Base-by-base conservation (phyloP, 495 filamentous ascomycete species). In the Xylaria castorea region DNA sequence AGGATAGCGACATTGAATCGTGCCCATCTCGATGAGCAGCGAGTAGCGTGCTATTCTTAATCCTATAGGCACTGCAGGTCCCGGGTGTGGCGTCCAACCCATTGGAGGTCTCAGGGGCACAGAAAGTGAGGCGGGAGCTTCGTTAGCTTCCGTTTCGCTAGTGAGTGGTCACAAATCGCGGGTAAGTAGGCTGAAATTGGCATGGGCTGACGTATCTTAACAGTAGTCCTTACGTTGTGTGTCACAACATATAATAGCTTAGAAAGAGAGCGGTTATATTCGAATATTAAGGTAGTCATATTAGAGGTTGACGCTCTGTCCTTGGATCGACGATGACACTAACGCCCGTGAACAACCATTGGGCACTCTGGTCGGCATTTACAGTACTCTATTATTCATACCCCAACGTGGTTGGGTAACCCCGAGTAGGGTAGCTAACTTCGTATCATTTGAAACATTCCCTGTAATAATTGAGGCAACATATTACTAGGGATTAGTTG, bases 111-210 rank as follows among this genome's bases (percentile, higher is more conserved):
- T 60, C 16, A n/a, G 36, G 57, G 57, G 38, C 38, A 42, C 38
- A 42, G 25, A 25, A 55, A 16, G n/a, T 55, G 51, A 55, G 57
- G 34, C 57, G 57, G 57, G 57, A 60, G 57, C 57, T 38, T 60
- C 16, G 34, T 60, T 60, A 60, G 57, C 57, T 60, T 38, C 57
- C 57, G 57, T 38, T 18, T 60, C n/a, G 57, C 57, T 11, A 14
- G 57, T 38, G 57, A 60, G 32, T n/a, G 32, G 30, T 38, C 32
- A 60, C 18, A 60, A n/a, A 58, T 14, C 16, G 16, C 30, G 22
- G 30, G 57, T 4, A 38, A 36, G 25, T 55, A 16, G 14, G 32
- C 57, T 60, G 57, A 60, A 60, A 20, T 38, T 18, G 57, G 34
- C 18, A 60, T 36, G 32, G 30, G 32, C 57, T 60, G 32, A 30